Evolutionary conservation across 257 asterid species (phyloP), one percentile per base, ranked within the genome.

Genomic region (Solanum appendiculatum): DNA sequence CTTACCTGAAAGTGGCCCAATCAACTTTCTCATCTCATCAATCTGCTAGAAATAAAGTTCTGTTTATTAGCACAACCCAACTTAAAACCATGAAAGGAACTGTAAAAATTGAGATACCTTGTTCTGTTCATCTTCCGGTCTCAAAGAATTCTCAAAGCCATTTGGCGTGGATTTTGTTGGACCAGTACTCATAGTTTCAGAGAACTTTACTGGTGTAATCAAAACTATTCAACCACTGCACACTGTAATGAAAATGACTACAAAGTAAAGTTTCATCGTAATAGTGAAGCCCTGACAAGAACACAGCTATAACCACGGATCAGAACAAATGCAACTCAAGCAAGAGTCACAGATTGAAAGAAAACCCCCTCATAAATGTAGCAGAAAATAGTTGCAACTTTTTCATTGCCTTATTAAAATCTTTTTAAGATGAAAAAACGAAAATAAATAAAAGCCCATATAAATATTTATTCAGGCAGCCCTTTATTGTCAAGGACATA

Each of bases 1-100:
- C 25, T 91, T 93, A 66, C 94, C 98, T 15, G 98, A 89, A 64
- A 90, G 95, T n/a, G 94, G 96, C 82, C 96, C 99, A 25, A 96
- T 89, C 74, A 90, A 89, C 87, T 72, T 89, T 84, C 94, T 95
- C 58, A 96, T 94, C 93, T 96, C 98, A 68, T 91, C 88, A 88
- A 97, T 93, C 99, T 97, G 93, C 93, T 87, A 51, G 56, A 1
- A 81, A 48, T 29, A 48, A 81, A 81, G 44, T 18, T 29, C 85
- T 20, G 14, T 27, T 29, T 15, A 25, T 33, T 44, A 20, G 31
- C 63, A 27, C n/a, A 44, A 14, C 54, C 48, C n/a, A 20, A 63
- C 80, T 18, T 84, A 84, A 66, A 7, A 87, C 48, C 75, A 81
- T 20, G n/a, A 66, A 3, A 8, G 69, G 20, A 66, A 37, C 81